phyloP scores from a whole-genome alignment of 1,284 basidiomycete genomes.

The Cerioporus squamosus region DNA sequence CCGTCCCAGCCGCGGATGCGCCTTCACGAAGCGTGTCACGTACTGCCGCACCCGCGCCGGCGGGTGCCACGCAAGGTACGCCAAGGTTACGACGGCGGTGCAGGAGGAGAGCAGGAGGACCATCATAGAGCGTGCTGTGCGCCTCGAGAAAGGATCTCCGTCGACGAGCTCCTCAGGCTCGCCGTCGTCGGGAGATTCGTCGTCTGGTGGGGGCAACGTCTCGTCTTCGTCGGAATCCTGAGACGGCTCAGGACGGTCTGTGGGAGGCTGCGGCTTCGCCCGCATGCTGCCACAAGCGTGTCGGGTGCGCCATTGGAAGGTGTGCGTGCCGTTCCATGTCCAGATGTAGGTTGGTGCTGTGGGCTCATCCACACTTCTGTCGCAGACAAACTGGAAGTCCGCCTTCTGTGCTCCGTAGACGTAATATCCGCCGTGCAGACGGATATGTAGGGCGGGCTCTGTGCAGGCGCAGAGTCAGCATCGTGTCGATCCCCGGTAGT shows the following conservation, averaged over 20 bases:
- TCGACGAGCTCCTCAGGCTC: conserved; percentile 26
- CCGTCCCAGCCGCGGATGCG: conserved; percentile 29
- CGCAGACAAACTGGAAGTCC: conserved; percentile 45
- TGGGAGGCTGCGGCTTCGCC: conserved; percentile 4
- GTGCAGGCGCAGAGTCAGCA: background rate
- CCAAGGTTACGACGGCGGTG: conserved; percentile 24
- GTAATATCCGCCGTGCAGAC: conserved; percentile 46
- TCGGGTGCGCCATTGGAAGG: conserved; percentile 39
- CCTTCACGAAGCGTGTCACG: conserved; percentile 29
- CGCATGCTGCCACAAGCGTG: conserved; percentile 34
- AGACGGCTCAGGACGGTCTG: conserved; percentile 4
- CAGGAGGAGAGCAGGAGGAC: conserved; percentile 27
- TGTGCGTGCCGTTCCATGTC: conserved; percentile 36
- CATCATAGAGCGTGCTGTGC: conserved; percentile 16
- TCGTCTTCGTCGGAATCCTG: conserved; percentile 6
- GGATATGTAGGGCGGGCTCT: conserved; percentile 41
- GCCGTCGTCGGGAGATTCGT: conserved; percentile 16
- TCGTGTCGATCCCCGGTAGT: background rate
- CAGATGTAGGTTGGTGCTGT: conserved; percentile 35
- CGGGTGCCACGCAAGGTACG: conserved; percentile 34
- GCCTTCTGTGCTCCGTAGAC: conserved; percentile 42
- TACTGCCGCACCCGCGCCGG: conserved; percentile 30
- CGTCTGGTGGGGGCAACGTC: conserved; percentile 21
- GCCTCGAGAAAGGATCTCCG: conserved; percentile 12
- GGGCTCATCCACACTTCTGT: conserved; percentile 38